Base-by-base conservation (phyloP, 2,329 filamentous ascomycete genomes). In the Domatiomyces globalis region DNA sequence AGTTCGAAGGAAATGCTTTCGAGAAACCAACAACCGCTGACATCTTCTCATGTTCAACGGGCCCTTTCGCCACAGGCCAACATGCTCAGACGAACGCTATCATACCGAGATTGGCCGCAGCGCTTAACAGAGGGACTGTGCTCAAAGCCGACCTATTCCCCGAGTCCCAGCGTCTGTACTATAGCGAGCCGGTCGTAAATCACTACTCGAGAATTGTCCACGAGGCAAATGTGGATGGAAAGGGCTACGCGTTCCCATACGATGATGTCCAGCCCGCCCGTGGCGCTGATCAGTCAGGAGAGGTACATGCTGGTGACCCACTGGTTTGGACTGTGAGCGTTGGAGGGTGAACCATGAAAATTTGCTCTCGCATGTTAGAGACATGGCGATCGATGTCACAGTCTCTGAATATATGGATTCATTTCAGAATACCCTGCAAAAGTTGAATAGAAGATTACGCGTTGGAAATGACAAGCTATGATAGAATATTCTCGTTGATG, bases 51-150 rank as follows among this genome's bases (percentile, higher is more conserved):
- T 84, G 81, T 67, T 80, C 76, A 58, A 79, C 75, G 1, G 80
- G 80, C 0, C 75, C 79, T 0, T 83, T 83, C 65, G 72, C 67
- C 1, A 65, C 68, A 4, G 59, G 59, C 3, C 66, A 66, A 39
- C 69, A 72, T 50, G 62, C 66, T 2, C 69, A 73, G 61, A 72
- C 74, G 63, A 76, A 78, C 54, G 80, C 81, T 43, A 76, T 89
- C 51, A 81, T 81, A 7, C 84, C 87, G 0, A 75, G 86, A n/a
- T 68, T 92, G 12, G 77, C 83, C 0, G 85, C 86, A 1, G 84
- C 83, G 0, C 78, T 90, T 61, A 87, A 89, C 67, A 76, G 86
- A 19, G 81, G 77, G 33, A 89, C 83, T 9, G 67, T 92, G 54
- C 66, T 85, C 15, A 48, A 53, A 7, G 49, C 56, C 7, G 48